These are phyloP conservation scores for Candida krabiensis DNA, from an alignment of 805 yeast species.

Conservation along the genomic window DNA sequence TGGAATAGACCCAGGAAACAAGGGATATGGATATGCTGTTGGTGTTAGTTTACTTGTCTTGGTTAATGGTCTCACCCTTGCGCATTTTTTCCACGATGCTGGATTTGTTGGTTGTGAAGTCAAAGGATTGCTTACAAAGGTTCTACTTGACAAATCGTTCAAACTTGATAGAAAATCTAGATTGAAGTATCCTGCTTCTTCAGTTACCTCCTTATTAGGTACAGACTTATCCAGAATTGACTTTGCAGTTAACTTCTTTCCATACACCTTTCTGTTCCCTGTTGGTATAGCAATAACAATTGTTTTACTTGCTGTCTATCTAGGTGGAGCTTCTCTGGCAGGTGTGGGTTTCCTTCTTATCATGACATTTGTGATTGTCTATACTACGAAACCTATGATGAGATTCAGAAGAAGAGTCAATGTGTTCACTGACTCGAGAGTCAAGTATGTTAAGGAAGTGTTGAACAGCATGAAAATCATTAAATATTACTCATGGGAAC, in stretches of 20 bases:
- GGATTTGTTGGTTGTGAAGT: slow-evolving; percentile 67
- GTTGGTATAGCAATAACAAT: slow-evolving; percentile 61
- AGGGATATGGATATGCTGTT: slow-evolving; percentile 75
- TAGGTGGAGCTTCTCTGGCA: slow-evolving; percentile 72
- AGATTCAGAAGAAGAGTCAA: slow-evolving; percentile 57
- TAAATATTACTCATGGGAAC: slow-evolving; percentile 91
- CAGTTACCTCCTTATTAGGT: slow-evolving; percentile 74
- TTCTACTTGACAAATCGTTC: slow-evolving; percentile 68
- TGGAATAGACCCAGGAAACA: slow-evolving; percentile 44
- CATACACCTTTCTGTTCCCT: slow-evolving; percentile 64
- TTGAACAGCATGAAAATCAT: slow-evolving; percentile 76
- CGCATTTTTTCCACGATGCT: slow-evolving; percentile 64
- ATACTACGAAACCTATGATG: slow-evolving; percentile 52
- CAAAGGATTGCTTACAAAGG: slow-evolving; percentile 69
- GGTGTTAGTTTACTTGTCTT: slow-evolving; percentile 63
- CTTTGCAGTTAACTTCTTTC: slow-evolving; percentile 68
- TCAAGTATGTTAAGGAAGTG: slow-evolving; percentile 74
- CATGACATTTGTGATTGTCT: slow-evolving; percentile 48
- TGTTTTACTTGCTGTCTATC: slow-evolving; percentile 60
- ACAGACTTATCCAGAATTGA: slow-evolving; percentile 83
- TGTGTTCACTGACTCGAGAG: slow-evolving; percentile 71
- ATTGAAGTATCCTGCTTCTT: slow-evolving; percentile 63
- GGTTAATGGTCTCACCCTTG: slow-evolving; percentile 46
- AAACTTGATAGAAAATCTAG: slow-evolving; percentile 56
- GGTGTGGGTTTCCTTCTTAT: slow-evolving; percentile 62